These are phyloP conservation scores for Mycena chlorophos DNA, from an alignment of 768 basidiomycete genomes.

Conservation along the genomic window DNA sequence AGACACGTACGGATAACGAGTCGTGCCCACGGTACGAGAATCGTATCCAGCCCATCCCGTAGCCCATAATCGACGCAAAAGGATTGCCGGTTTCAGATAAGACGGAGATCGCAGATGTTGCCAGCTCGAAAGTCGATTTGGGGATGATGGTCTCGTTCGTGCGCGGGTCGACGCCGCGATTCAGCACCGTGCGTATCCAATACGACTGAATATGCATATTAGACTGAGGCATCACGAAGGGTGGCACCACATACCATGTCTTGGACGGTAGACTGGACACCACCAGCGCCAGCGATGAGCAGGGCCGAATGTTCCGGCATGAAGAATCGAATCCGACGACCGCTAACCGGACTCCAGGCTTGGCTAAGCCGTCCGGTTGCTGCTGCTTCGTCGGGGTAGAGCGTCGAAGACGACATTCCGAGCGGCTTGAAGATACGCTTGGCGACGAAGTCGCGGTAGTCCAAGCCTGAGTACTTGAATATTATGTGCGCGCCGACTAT, in stretches of 20 bases:
- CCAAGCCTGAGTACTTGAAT: constrained; percentile 14
- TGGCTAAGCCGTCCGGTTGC: constrained; percentile 28
- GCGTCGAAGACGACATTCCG: constrained; percentile 43
- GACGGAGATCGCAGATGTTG: constrained; percentile 34
- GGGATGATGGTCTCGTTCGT: constrained; percentile 37
- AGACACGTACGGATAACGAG: constrained; percentile 23
- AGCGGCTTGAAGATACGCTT: constrained; percentile 43
- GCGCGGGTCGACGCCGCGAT: constrained; percentile 30
- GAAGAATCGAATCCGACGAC: constrained; percentile 18
- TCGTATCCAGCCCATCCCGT: constrained; percentile 45
- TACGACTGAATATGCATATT: constrained; percentile 29
- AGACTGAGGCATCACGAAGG: constrained; percentile 11
- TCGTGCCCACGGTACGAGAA: constrained; percentile 41
- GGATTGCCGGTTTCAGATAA: constrained; percentile 11
- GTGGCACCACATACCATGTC: too few species aligned
- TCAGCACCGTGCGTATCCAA: constrained; percentile 40
- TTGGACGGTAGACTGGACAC: constrained; percentile 41
- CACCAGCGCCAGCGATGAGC: constrained; percentile 40
- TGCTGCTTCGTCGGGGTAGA: constrained; percentile 34
- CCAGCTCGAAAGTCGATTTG: constrained; percentile 26
- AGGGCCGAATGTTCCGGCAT: constrained; percentile 25
- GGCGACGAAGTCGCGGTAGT: constrained; percentile 42
- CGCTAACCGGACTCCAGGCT: constrained; percentile 8
- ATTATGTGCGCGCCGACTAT: constrained; percentile 35
- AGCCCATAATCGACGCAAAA: constrained; percentile 33